Evolutionary conservation across 2,329 filamentous ascomycete species (phyloP).

Genomic region (Phialophora chinensis): DNA sequence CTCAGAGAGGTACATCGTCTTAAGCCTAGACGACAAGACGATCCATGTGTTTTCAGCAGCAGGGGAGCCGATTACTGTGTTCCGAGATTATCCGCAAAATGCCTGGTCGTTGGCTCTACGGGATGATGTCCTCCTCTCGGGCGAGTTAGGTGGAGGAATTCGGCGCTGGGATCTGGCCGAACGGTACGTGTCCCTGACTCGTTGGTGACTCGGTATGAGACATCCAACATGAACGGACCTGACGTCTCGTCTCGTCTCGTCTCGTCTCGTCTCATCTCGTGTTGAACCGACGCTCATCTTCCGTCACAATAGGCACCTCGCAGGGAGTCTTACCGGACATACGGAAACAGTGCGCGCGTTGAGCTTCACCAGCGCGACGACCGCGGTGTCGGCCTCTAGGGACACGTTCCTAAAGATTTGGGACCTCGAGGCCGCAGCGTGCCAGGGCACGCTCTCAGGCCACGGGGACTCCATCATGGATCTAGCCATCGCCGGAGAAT

Average conservation of each 20-base stretch:
- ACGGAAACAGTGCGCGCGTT: background rate
- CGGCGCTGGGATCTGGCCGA: background rate
- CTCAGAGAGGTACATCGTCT: background rate
- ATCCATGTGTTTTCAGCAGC: background rate
- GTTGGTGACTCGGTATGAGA: background rate
- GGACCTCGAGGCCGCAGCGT: background rate
- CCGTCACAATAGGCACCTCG: background rate
- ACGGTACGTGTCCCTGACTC: background rate
- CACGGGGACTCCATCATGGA: background rate
- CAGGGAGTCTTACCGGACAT: background rate
- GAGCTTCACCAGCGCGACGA: background rate
- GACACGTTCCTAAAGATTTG: background rate
- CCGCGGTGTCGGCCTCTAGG: background rate
- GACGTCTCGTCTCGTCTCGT: background rate
- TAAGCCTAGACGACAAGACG: background rate
- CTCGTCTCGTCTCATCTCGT: background rate
- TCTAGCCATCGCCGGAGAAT: background rate
- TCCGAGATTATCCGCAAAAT: background rate
- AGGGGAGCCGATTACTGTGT: background rate
- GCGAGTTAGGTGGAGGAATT: background rate
- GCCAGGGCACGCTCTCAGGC: background rate
- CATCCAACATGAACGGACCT: background rate
- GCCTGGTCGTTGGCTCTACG: background rate
- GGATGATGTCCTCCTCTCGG: background rate
- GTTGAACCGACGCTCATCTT: background rate